Conservation (phyloP, 257 asterid species). For the Salvia splendens region DNA sequence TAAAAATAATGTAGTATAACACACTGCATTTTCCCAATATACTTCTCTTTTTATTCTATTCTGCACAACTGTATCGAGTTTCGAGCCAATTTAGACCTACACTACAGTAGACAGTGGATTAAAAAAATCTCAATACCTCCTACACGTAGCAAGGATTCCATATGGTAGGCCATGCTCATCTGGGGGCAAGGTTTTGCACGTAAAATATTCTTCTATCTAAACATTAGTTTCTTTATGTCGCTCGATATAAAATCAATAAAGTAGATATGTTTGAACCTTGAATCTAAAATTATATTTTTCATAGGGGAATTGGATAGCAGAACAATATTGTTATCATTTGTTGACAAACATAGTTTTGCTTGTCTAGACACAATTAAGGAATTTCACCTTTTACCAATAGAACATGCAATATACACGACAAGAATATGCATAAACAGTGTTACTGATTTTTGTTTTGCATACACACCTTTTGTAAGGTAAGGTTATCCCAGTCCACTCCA, state of each 20-base stretch:
- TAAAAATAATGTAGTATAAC: too few species aligned
- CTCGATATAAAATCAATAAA: neutral
- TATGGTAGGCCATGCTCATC: neutral
- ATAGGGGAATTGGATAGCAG: conserved; percentile 3
- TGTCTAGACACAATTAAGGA: conserved; percentile 17
- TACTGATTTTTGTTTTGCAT: conserved; percentile 11
- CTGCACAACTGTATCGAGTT: neutral
- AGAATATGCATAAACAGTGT: neutral
- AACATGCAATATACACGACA: conserved; percentile 19
- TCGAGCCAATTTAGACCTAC: conserved; percentile 15
- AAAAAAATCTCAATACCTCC: conserved; percentile 2
- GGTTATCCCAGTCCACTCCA: conserved; percentile 97
- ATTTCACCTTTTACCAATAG: conserved; percentile 14
- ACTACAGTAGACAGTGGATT: conserved; percentile 5
- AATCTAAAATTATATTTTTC: conserved; percentile 13
- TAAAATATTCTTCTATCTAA: conserved; percentile 13
- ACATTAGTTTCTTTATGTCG: neutral
- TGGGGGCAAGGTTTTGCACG: neutral
- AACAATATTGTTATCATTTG: conserved; percentile 4
- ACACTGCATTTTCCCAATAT: too few species aligned
- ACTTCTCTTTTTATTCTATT: too few species aligned
- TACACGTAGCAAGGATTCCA: neutral
- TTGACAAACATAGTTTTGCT: conserved; percentile 17
- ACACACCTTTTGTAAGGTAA: conserved; percentile 76
- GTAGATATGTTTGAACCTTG: conserved; percentile 7